Percentiles rank a stretch among this genome's conserved stretches.
Conservation (phyloP, 208 protist species). For the Acanthamoeba lenticulata region DNA sequence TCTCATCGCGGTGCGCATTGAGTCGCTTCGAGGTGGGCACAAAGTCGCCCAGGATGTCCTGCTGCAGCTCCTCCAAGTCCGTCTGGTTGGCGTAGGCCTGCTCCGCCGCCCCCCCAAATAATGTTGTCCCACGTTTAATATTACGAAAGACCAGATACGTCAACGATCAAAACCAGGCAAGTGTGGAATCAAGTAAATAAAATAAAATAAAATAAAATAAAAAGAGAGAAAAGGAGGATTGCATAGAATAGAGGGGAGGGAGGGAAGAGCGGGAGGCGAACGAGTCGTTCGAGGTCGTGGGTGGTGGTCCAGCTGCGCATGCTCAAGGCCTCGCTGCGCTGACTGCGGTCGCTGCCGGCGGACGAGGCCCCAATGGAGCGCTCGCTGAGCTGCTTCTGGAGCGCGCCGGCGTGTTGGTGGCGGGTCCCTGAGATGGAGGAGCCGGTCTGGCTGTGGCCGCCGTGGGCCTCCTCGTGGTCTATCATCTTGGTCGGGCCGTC, state of each 20-base stretch:
- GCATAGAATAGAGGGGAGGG: too few relatives aligned
- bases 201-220: neutral
- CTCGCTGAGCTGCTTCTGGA: neutral
- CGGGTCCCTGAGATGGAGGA: too few relatives aligned
- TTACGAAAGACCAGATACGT: too few relatives aligned
- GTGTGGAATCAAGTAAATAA: neutral
- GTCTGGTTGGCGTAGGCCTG: neutral
- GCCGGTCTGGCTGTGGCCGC: too few relatives aligned
- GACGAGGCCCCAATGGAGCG: neutral
- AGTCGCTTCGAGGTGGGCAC: neutral
- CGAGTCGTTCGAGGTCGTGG: neutral
- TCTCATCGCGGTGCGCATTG: neutral
- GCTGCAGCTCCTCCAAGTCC: slow-evolving; percentile 4
- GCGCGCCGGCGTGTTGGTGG: neutral
- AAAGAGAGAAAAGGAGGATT: neutral
- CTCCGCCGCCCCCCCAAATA: too few relatives aligned
- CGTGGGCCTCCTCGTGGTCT: too few relatives aligned
- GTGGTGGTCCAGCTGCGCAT: neutral
- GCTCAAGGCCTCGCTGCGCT: neutral
- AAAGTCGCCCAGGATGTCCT: neutral
- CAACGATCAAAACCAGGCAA: too few relatives aligned
- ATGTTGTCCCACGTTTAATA: too few relatives aligned
- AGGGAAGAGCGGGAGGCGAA: neutral
- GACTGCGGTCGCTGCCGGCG: neutral
- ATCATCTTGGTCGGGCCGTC: neutral